Evolutionary conservation across 805 yeast genomes (phyloP), one percentile per base, ranked within the genome.

Genomic region (Cyberlindnera meyerae): DNA sequence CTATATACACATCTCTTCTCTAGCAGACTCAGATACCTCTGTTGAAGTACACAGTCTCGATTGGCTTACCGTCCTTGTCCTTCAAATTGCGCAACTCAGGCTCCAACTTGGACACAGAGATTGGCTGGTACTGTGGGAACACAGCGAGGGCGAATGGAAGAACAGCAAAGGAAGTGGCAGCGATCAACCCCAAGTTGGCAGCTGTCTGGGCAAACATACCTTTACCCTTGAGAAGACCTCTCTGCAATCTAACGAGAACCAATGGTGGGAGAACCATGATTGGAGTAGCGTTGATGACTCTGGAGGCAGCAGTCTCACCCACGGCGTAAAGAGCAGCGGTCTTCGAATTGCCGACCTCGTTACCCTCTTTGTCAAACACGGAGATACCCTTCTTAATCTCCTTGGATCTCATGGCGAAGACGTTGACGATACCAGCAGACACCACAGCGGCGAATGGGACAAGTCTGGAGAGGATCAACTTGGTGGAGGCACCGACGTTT

Each of bases 381-480:
- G 77, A 62, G 37, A 85, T 85, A 50, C 95, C 95, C 55, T 81
- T 82, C 50, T 77, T 78, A 55, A 93, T 79, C 63, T 93, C 99
- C 61, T 89, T 94, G 39, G 90, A 77, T 65, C 99, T 78, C 98
- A 93, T 93, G 42, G 94, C 71, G 54, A 86, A 87, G n/a, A 93
- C 96, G 50, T 93, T 93, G 27, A 88, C 95, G 24, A 93, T 70
- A 57, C 98, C 97, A 1, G 99, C 99, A 35, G 93, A 79, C 1
- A 89, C 97, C 24, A 93, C 99, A 2, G 99, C 99, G 0, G 97
- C 97, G 66, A 93, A 93, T 6, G 99, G 99, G 11, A 93, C 95
- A 39, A 93, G 70, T 48, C 99, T 79, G 28, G 89, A 81, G 38
- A 93, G 62, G 21, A 89, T 70, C 49, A 81, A 63, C 54, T 70